Percentiles rank a stretch among this genome's conserved stretches.
These are phyloP conservation scores for Mycena rosella DNA, from an alignment of 768 basidiomycete species.

Conservation along the genomic window DNA sequence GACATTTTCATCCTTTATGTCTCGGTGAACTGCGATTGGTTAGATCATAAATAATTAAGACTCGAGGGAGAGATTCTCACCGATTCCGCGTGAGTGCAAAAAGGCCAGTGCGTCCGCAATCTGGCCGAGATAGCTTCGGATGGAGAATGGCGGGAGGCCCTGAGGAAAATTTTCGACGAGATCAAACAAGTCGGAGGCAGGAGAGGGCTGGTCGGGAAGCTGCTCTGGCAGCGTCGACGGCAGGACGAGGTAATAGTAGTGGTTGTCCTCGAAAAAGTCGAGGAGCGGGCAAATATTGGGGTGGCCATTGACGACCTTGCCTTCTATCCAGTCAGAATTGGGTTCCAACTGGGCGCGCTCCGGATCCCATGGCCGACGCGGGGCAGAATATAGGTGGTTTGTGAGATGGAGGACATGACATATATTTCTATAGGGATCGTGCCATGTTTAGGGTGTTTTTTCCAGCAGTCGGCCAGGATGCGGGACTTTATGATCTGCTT, in stretches of 20 bases:
- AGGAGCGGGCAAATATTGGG: conserved; percentile 95
- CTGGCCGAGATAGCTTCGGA: conserved; percentile 92
- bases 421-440: conserved; percentile 99
- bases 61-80: conserved; percentile 53
- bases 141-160: conserved; percentile 80
- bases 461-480: conserved; percentile 99
- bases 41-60: conserved; percentile 7
- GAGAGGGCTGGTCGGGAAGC: conserved; percentile 62
- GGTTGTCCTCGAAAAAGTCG: conserved; percentile 97
- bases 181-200: conserved; percentile 92
- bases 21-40: conserved; percentile 81
- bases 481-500: conserved; percentile 99
- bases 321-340: conserved; percentile 69
- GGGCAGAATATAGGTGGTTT: conserved; percentile 84
- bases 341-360: conserved; percentile 35
- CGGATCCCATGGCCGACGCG: conserved; percentile 88
- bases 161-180: conserved; percentile 91
- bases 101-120: conserved; percentile 93
- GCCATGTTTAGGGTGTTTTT: conserved; percentile 93
- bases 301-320: conserved; percentile 84
- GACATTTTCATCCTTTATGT: conserved; percentile 98
- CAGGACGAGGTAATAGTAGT: conserved; percentile 95
- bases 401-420: conserved; percentile 91
- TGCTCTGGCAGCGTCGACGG: conserved; percentile 79
- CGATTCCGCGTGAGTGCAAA: conserved; percentile 92